Conservation (phyloP, 495 filamentous ascomycete species). For the Trichocladium antarcticum region DNA sequence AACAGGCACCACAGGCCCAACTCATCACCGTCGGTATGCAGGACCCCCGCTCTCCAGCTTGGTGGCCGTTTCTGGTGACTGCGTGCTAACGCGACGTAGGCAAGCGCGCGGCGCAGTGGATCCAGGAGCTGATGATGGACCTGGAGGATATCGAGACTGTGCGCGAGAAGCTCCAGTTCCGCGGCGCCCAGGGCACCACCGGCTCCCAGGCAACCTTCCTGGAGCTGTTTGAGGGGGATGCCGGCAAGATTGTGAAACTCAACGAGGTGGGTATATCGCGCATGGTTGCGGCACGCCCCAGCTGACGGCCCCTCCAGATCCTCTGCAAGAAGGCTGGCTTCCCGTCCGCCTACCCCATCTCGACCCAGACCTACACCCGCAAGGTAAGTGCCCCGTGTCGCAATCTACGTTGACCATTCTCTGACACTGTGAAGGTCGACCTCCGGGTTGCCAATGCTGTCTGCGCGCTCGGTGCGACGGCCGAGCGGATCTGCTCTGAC, state of each 20-base stretch:
- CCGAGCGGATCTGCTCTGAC: constrained; percentile 55
- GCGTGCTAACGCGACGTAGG: constrained; percentile 21
- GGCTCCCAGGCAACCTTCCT: constrained; percentile 59
- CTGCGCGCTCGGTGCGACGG: constrained; percentile 70
- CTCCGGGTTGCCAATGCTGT: constrained; percentile 70
- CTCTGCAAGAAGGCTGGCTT: constrained; percentile 83
- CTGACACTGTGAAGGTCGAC: constrained; percentile 53
- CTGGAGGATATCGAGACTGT: constrained; percentile 69
- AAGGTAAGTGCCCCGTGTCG: constrained; percentile 10
- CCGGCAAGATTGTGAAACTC: constrained; percentile 63
- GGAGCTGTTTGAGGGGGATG: constrained; percentile 62
- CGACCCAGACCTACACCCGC: constrained; percentile 64
- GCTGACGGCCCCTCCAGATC: constrained; percentile 10
- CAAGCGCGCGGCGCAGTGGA: constrained; percentile 63
- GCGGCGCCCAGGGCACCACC: constrained; percentile 40
- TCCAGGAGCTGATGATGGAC: constrained; percentile 81
- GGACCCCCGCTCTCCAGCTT: no score
- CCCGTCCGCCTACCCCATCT: constrained; percentile 56
- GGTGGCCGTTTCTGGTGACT: not conserved
- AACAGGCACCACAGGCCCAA: constrained; percentile 16
- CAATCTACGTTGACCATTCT: not conserved
- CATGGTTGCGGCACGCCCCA: not conserved
- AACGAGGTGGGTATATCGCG: constrained; percentile 44
- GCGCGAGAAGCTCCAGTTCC: constrained; percentile 64
- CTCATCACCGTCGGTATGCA: constrained; percentile 56